Percentiles rank a stretch among this genome's conserved stretches.
Evolutionary conservation across 192 early-diverging fungal genomes (phyloP).

Genomic region (Podila epigama): DNA sequence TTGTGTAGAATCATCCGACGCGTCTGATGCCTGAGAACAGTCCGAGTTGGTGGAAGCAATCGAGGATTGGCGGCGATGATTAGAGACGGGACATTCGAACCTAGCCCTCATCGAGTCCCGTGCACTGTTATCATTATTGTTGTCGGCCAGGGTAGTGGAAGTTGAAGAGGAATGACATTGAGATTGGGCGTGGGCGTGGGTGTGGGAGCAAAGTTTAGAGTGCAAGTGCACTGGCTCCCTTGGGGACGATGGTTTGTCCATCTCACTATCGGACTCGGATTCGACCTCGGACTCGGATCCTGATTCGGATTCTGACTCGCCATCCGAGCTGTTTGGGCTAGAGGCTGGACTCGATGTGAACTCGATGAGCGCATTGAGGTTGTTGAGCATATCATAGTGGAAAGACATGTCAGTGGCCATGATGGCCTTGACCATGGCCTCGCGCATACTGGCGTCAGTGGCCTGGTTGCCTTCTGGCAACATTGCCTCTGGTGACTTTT

Average conservation of each 20-base stretch:
- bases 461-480: slow-evolving; percentile 57
- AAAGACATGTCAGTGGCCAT: slow-evolving; percentile 92
- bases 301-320: slow-evolving; percentile 15
- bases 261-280: background rate
- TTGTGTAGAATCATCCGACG: slow-evolving; percentile 18
- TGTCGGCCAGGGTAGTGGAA: background rate
- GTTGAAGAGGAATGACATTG: no score
- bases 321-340: slow-evolving; percentile 20
- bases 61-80: slow-evolving; percentile 30
- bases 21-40: slow-evolving; percentile 19
- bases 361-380: slow-evolving; percentile 55
- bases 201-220: background rate
- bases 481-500: slow-evolving; percentile 38
- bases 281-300: slow-evolving; percentile 11
- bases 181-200: no score
- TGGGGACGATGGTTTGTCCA: background rate
- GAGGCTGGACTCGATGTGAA: slow-evolving; percentile 30
- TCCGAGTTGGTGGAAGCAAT: slow-evolving; percentile 32
- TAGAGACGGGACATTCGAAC: slow-evolving; percentile 3
- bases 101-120: background rate
- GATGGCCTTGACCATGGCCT: slow-evolving; percentile 73
- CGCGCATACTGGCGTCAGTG: slow-evolving; percentile 54
- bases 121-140: background rate
- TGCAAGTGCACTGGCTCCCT: background rate
- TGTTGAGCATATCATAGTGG: slow-evolving; percentile 78